Conservation (phyloP, 2,329 filamentous ascomycete genomes). For the Pyrenophora tritici-repentis region DNA sequence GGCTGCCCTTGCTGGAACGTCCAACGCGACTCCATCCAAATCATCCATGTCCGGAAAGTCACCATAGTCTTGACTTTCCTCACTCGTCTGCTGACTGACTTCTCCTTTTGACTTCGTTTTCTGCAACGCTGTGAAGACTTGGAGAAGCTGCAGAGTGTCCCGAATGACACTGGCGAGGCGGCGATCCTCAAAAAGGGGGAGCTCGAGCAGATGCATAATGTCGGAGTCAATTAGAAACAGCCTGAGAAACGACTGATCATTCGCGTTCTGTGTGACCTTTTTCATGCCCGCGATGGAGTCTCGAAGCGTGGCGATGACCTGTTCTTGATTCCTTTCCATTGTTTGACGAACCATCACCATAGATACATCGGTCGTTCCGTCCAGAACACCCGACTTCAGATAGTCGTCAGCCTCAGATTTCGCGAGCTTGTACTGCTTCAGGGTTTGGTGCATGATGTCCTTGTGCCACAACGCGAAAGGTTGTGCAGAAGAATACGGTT, state of each 20-base stretch:
- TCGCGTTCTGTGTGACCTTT: slow-evolving; percentile 52
- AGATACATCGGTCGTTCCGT: slow-evolving; percentile 49
- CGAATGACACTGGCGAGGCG: slow-evolving; percentile 54
- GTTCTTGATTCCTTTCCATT: slow-evolving; percentile 62
- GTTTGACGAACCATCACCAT: slow-evolving; percentile 56
- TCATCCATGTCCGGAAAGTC: slow-evolving; percentile 62
- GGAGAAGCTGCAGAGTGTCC: slow-evolving; percentile 56
- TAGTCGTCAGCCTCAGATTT: slow-evolving; percentile 64
- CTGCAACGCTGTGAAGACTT: slow-evolving; percentile 44
- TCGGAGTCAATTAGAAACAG: slow-evolving; percentile 52
- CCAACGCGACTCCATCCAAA: slow-evolving; percentile 39
- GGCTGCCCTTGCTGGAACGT: not conserved
- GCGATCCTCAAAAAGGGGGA: slow-evolving; percentile 57
- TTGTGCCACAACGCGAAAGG: slow-evolving; percentile 61
- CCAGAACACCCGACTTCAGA: slow-evolving; percentile 44
- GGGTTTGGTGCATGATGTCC: slow-evolving; percentile 58
- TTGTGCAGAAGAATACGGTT: slow-evolving; percentile 52
- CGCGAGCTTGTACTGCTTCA: slow-evolving; percentile 61
- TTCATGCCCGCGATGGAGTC: slow-evolving; percentile 59
- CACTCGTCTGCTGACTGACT: slow-evolving; percentile 49
- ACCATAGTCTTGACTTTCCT: slow-evolving; percentile 69
- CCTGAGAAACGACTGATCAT: slow-evolving; percentile 49
- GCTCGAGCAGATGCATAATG: slow-evolving; percentile 54
- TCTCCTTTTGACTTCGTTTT: slow-evolving; percentile 22
- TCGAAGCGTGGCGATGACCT: slow-evolving; percentile 60